phyloP scores from a whole-genome alignment of 352 stramenopile species.

The Pythium aristosporum region DNA sequence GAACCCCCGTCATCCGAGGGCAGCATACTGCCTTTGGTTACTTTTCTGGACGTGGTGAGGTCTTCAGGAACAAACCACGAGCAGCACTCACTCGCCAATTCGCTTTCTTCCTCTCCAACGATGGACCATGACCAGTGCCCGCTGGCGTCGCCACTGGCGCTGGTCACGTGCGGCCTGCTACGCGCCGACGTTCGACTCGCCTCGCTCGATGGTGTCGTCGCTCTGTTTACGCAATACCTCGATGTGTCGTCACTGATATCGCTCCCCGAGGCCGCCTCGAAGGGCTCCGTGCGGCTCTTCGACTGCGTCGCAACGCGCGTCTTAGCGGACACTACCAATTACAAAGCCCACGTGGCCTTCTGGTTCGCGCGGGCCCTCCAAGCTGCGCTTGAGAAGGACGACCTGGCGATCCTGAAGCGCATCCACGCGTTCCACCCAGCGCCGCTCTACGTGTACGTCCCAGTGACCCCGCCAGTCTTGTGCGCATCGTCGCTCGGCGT shows the following conservation, averaged over 20 bases:
- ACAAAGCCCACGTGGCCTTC: not conserved
- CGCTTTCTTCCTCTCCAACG: not conserved
- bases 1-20: too few relatives aligned
- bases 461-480: not conserved
- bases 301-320: not conserved
- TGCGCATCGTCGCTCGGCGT: not conserved
- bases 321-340: not conserved
- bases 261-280: not conserved
- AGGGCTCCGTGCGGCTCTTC: slow-evolving; percentile 3
- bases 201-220: not conserved
- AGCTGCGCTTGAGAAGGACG: not conserved
- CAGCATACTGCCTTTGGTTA: too few relatives aligned
- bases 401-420: not conserved
- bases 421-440: not conserved
- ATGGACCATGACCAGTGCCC: not conserved
- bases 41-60: too few relatives aligned
- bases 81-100: not conserved
- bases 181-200: slow-evolving; percentile 3
- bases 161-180: not conserved
- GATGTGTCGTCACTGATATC: not conserved
- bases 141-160: not conserved
- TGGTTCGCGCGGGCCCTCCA: not conserved
- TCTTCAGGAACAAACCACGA: too few relatives aligned
- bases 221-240: not conserved
- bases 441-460: not conserved